Evolutionary conservation across 2,329 filamentous ascomycete species (phyloP), one percentile per base, ranked within the genome.

Genomic region (Karstenula rhodostoma): DNA sequence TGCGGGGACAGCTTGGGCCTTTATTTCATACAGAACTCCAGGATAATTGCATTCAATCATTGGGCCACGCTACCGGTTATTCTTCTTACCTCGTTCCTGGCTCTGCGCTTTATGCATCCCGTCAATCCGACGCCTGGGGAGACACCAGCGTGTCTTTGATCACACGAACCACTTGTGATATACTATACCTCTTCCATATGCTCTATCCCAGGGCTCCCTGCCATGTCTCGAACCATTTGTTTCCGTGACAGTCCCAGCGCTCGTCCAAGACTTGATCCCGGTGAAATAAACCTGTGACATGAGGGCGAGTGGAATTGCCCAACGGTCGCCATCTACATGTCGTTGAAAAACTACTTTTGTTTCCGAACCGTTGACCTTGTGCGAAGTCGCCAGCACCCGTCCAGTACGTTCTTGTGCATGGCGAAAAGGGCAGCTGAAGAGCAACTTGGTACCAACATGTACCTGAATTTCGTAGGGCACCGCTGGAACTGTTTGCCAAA

Each of bases 21-120:
- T 35, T 29, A 46, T 46, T 55, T 55, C 52, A 47, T 55, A 47
- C 52, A 55, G 19, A 8, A 25, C 33, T 35, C 52, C 52, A 55
- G 52, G 52, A 55, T 55, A 55, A 55, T 55, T 35, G 22, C 29
- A 46, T 46, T 46, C 12, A 33, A 55, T 25, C 32, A n/a, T 46
- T 46, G 29, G 52, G 27, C 42, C 40, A 46, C 29, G 12, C 25
- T 22, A 19, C 40, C 37, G 40, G 35, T n/a, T 25, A 32, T 35
- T 46, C 52, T 55, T 19, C 25, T 33, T 35, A n/a, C 27, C 22
- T 55, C 40, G 32, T 55, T 35, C 13, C 42, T 47, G 52, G 52
- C 12, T 46, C 46, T 9, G 3, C 29, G 51, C 27, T 44, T 19
- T 27, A 42, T 42, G 33, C 35, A 40, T 27, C 19, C 19, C 13